Conservation (phyloP, 2,329 filamentous ascomycete species). For the Pyrenophora teres region DNA sequence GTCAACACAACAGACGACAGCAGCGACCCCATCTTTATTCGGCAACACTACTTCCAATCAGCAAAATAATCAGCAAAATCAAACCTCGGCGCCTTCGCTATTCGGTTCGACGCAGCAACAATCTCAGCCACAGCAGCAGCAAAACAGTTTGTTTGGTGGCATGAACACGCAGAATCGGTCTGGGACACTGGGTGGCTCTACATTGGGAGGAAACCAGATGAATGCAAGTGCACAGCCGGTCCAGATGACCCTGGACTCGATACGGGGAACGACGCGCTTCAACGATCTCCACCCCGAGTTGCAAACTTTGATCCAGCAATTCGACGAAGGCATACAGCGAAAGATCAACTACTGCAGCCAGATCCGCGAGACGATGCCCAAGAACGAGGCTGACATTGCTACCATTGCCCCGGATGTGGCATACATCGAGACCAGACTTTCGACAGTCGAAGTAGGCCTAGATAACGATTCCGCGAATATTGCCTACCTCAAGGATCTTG, state of each 20-base stretch:
- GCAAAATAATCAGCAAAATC: constrained; percentile 38
- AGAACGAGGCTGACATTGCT: constrained; percentile 66
- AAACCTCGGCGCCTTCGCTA: constrained; percentile 39
- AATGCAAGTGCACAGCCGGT: constrained; percentile 33
- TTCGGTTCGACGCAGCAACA: constrained; percentile 37
- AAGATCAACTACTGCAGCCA: constrained; percentile 79
- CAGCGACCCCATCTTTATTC: constrained; percentile 37
- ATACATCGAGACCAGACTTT: constrained; percentile 64
- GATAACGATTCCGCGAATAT: constrained; percentile 67
- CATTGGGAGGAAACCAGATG: constrained; percentile 33
- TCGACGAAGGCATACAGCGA: constrained; percentile 79
- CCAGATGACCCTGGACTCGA: constrained; percentile 58
- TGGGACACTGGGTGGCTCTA: constrained; percentile 32
- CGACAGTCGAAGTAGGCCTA: constrained; percentile 66
- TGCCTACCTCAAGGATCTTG: constrained; percentile 59
- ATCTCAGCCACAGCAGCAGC: constrained; percentile 38
- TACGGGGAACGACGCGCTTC: constrained; percentile 88
- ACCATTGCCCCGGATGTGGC: constrained; percentile 69
- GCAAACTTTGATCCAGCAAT: constrained; percentile 74
- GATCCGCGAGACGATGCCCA: constrained; percentile 68
- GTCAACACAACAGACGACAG: constrained; percentile 38
- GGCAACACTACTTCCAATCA: constrained; percentile 32
- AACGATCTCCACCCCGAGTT: constrained; percentile 84
- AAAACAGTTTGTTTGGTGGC: constrained; percentile 39
- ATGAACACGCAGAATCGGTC: constrained; percentile 37